Percentiles rank a stretch among this genome's conserved stretches.
phyloP scores from a whole-genome alignment of 352 stramenopile species.

The Phytophthora foliorum region DNA sequence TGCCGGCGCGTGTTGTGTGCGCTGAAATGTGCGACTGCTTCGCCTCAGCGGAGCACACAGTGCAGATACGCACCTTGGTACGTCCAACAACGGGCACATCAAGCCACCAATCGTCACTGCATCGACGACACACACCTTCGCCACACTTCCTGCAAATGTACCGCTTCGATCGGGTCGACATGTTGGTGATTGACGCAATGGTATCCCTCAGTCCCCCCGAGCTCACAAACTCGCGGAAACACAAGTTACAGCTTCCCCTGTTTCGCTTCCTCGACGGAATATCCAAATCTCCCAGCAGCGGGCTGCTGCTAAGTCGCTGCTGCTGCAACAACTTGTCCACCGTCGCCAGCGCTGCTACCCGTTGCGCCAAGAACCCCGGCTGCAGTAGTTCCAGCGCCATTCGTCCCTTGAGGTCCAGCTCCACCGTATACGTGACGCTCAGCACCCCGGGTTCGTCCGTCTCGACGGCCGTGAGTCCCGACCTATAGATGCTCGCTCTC shows the following conservation, averaged over 20 bases:
- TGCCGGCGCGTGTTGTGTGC: conserved; percentile 34
- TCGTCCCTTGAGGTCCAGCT: conserved; percentile 88
- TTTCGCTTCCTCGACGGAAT: conserved; percentile 47
- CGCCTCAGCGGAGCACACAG: conserved; percentile 79
- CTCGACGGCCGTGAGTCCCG: conserved; percentile 81
- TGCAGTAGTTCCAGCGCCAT: conserved; percentile 77
- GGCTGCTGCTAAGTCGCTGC: conserved; percentile 81
- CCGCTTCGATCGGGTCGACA: conserved; percentile 53
- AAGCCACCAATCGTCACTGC: conserved; percentile 83
- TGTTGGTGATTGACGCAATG: conserved; percentile 37
- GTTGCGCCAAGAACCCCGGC: conserved; percentile 70
- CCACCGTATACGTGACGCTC: conserved; percentile 84
- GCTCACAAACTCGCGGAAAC: conserved; percentile 71
- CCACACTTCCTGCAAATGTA: conserved; percentile 85
- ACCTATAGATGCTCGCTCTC: conserved; percentile 84
- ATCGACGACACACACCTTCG: conserved; percentile 79
- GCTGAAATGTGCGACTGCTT: conserved; percentile 62
- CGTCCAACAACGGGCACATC: conserved; percentile 82
- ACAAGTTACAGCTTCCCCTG: conserved; percentile 72
- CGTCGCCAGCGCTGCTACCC: conserved; percentile 69
- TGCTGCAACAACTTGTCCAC: conserved; percentile 86
- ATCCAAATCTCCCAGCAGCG: conserved; percentile 83
- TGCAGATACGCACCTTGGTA: conserved; percentile 87
- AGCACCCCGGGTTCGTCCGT: conserved; percentile 78
- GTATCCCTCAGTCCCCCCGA: conserved; percentile 37